phyloP scores from a whole-genome alignment of 108 stramenopile genomes.

The Cylindrotheca fusiformis region DNA sequence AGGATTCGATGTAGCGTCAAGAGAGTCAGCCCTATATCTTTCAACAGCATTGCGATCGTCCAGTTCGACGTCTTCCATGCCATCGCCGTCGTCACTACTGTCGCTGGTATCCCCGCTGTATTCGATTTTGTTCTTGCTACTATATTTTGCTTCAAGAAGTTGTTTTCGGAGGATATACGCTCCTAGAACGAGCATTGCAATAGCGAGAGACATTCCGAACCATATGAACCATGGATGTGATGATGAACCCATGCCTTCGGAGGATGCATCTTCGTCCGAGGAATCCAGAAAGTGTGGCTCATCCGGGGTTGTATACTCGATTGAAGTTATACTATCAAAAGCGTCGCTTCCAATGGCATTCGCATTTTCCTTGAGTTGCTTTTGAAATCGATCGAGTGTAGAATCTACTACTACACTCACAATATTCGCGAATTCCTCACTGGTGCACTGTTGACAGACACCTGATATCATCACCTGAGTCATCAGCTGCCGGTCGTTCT shows the following conservation, averaged over 20 bases:
- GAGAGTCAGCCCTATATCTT: background rate
- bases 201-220: conserved; percentile 13
- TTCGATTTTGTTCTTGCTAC: conserved; percentile 12
- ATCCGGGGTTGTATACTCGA: conserved; percentile 14
- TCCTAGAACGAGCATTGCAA: background rate
- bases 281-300: conserved; percentile 13
- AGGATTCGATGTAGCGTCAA: too few species aligned
- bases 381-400: conserved; percentile 9
- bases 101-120: conserved; percentile 20
- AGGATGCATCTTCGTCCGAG: conserved; percentile 11
- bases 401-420: conserved; percentile 8
- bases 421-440: conserved; percentile 8
- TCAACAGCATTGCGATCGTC: background rate
- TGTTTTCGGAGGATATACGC: background rate
- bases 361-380: conserved; percentile 6
- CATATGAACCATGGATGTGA: conserved; percentile 33
- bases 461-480: conserved; percentile 21
- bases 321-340: conserved; percentile 7
- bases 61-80: background rate
- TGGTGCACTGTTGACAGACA: conserved; percentile 20
- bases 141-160: background rate
- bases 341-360: conserved; percentile 5
- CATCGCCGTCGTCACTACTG: background rate
- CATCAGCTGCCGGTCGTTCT: background rate
- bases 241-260: too few species aligned